Percentiles rank a stretch among this genome's conserved stretches.
Conservation (phyloP, 2,329 filamentous ascomycete species). For the Fusarium sp. region DNA sequence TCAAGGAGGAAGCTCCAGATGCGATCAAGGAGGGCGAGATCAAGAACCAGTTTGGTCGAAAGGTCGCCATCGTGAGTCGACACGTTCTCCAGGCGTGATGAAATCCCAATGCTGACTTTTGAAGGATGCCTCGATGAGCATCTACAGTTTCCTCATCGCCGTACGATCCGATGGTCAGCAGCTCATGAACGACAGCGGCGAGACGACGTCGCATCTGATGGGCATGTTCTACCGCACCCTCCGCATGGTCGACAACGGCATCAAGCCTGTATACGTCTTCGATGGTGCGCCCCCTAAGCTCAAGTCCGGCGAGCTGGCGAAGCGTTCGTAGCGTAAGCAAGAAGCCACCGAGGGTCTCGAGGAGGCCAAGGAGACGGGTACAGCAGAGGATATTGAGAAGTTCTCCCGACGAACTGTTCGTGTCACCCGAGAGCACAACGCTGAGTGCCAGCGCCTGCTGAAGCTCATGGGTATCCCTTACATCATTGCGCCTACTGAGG, state of each 20-base stretch:
- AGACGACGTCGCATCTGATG: conserved; percentile 98
- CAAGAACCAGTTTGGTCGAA: conserved; percentile 98
- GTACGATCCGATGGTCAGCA: conserved; percentile 97
- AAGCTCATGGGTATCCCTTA: conserved; percentile 97
- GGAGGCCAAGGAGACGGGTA: conserved; percentile 97
- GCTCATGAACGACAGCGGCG: conserved; percentile 92
- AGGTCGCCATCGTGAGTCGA: conserved; percentile 89
- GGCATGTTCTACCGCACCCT: conserved; percentile 99
- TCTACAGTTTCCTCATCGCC: conserved; percentile 98
- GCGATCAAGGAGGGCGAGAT: conserved; percentile 97
- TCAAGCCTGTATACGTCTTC: conserved; percentile 98
- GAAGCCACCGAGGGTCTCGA: conserved; percentile 91
- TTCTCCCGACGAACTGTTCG: conserved; percentile 93
- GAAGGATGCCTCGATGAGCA: conserved; percentile 85
- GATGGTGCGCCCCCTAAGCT: conserved; percentile 97
- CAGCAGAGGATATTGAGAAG: conserved; percentile 97
- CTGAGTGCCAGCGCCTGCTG: conserved; percentile 89
- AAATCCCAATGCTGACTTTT: conserved; percentile 5
- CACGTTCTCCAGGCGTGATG: too few species aligned
- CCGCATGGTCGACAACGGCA: conserved; percentile 97
- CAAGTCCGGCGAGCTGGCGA: conserved; percentile 96
- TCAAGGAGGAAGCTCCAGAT: conserved; percentile 93
- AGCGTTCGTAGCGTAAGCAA: conserved; percentile 94
- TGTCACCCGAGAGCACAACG: conserved; percentile 97
- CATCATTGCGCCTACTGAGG: conserved; percentile 95